Percentiles rank a stretch among this genome's conserved stretches.
Evolutionary conservation across 371 early-diverging fungal genomes (phyloP).

Genomic region (Mucor irregularis): DNA sequence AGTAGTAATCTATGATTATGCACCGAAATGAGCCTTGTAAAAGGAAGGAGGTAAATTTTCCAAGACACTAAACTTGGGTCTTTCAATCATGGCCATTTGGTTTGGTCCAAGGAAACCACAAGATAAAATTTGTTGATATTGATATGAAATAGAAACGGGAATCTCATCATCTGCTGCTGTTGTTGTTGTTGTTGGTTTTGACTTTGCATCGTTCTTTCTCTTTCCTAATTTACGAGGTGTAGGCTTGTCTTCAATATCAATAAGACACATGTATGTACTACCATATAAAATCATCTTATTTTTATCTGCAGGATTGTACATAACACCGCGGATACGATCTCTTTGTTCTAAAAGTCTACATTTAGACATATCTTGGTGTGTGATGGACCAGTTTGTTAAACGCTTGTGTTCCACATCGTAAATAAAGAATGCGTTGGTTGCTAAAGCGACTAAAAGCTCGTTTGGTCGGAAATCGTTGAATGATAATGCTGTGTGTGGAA

Average conservation of each 20-base stretch:
- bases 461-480: conserved; percentile 69
- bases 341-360: conserved; percentile 53
- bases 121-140: conserved; percentile 82
- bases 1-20: conserved; percentile 16
- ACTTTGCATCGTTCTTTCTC: conserved; percentile 29
- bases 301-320: conserved; percentile 67
- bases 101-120: conserved; percentile 68
- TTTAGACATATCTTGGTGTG: conserved; percentile 56
- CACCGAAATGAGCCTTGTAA: conserved; percentile 82
- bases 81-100: conserved; percentile 83
- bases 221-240: conserved; percentile 24
- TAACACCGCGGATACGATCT: conserved; percentile 74
- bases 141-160: conserved; percentile 69
- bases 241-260: conserved; percentile 66
- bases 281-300: conserved; percentile 72
- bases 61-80: conserved; percentile 79
- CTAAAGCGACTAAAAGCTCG: conserved; percentile 64
- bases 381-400: conserved; percentile 80
- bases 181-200: too few relatives aligned
- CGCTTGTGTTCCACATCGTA: conserved; percentile 73
- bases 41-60: conserved; percentile 80
- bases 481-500: conserved; percentile 71
- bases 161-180: conserved; percentile 33
- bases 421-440: conserved; percentile 73
- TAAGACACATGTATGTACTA: conserved; percentile 67